phyloP scores from a whole-genome alignment of 352 stramenopile genomes.

The Pythium monospermum region DNA sequence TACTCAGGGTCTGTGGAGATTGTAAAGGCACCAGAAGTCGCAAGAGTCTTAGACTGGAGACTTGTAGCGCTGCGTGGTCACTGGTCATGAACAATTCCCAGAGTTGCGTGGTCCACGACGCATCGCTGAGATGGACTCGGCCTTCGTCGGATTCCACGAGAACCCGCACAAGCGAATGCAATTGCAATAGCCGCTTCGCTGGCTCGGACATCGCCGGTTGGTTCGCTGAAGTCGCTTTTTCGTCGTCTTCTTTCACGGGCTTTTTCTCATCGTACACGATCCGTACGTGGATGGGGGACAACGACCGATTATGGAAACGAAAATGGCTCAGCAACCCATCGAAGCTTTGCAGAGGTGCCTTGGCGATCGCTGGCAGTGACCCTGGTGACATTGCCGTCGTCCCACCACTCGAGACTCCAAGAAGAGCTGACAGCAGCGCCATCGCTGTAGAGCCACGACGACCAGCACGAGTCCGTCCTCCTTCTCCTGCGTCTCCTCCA shows the following conservation, averaged over 20 bases:
- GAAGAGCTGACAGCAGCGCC: conserved; percentile 11
- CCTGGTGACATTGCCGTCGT: neutral
- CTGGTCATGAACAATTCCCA: conserved; percentile 13
- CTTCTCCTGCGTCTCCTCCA: no score
- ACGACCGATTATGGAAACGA: conserved; percentile 84
- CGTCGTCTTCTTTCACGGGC: conserved; percentile 11
- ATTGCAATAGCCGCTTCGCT: conserved; percentile 7
- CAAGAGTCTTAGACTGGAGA: conserved; percentile 16
- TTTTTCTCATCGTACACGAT: conserved; percentile 87
- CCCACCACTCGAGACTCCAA: conserved; percentile 1
- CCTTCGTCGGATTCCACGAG: conserved; percentile 20
- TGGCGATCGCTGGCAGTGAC: neutral
- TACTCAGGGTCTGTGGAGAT: neutral
- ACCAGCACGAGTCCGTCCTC: no score
- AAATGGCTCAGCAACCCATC: conserved; percentile 83
- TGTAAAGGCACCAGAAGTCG: conserved; percentile 8
- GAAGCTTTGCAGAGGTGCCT: conserved; percentile 35
- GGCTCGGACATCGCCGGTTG: neutral
- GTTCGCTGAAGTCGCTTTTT: neutral
- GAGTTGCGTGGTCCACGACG: conserved; percentile 15
- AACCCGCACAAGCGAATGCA: conserved; percentile 16
- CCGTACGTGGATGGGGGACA: conserved; percentile 90
- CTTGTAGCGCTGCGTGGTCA: neutral
- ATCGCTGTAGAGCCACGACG: conserved; percentile 6
- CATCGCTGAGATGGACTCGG: conserved; percentile 9